Conservation (phyloP, 495 filamentous ascomycete species). For the Aeminium ludgeri region DNA sequence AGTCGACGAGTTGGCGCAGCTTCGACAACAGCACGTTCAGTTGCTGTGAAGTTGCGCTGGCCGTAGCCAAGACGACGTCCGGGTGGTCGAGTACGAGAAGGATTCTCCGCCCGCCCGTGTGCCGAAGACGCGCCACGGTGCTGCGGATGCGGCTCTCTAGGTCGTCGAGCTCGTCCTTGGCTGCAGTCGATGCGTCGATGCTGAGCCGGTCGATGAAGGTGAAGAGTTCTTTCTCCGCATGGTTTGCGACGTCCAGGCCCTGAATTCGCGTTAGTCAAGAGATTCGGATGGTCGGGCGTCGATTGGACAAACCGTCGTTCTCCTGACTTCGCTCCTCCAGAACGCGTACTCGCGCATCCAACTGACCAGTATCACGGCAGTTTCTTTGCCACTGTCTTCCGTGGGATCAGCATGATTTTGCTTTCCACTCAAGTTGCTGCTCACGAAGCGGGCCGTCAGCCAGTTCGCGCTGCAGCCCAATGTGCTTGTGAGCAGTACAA, state of each 20-base stretch:
- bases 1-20: conserved; percentile 19
- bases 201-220: conserved; percentile 58
- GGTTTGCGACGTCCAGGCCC: conserved; percentile 54
- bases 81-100: conserved; percentile 35
- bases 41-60: conserved; percentile 3
- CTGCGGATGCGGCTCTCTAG: background rate
- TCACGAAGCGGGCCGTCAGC: conserved; percentile 32
- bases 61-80: conserved; percentile 28
- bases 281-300: background rate
- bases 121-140: background rate
- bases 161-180: background rate
- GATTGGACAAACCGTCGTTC: conserved; percentile 9
- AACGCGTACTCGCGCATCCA: conserved; percentile 61
- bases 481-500: conserved; percentile 51
- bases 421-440: conserved; percentile 30
- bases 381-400: conserved; percentile 1
- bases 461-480: conserved; percentile 27
- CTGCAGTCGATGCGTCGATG: conserved; percentile 11
- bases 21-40: conserved; percentile 1
- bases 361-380: conserved; percentile 54
- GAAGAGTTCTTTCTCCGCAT: conserved; percentile 40
- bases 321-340: conserved; percentile 36
- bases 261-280: conserved; percentile 8
- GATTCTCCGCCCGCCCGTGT: conserved; percentile 2
- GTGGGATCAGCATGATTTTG: background rate